These are phyloP conservation scores for Saccharomycopsis fermentans DNA, from an alignment of 805 yeast species.

Conservation along the genomic window DNA sequence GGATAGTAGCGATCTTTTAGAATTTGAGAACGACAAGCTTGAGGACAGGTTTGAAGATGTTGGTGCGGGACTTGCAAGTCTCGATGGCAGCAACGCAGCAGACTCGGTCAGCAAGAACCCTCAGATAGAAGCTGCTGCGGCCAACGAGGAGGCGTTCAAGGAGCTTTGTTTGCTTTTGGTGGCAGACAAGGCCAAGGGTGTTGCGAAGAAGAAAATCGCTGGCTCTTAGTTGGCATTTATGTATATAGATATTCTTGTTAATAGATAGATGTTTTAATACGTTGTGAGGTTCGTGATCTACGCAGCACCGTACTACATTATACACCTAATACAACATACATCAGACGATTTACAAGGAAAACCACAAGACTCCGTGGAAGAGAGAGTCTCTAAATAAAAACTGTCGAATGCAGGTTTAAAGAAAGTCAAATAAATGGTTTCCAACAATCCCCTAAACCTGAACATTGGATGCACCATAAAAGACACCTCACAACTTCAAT, in stretches of 20 bases:
- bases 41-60: neutral
- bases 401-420: neutral
- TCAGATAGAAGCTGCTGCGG: neutral
- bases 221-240: too few species aligned
- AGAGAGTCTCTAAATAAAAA: too few species aligned
- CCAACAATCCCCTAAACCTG: neutral
- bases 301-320: too few species aligned
- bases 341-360: too few species aligned
- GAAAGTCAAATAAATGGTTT: neutral
- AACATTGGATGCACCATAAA: neutral
- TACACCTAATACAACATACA: too few species aligned
- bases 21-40: slow-evolving; percentile 15
- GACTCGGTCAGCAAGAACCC: neutral
- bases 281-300: too few species aligned
- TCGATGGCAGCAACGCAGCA: neutral
- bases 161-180: neutral
- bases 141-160: slow-evolving; percentile 3
- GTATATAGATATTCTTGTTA: too few species aligned
- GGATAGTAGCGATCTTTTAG: slow-evolving; percentile 6
- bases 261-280: too few species aligned
- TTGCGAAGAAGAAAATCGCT: too few species aligned
- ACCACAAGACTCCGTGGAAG: too few species aligned
- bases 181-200: neutral
- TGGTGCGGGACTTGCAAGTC: neutral
- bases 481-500: slow-evolving; percentile 20